Evolutionary conservation across 352 stramenopile genomes (phyloP).

Genomic region (Phytophthora citrophthora): DNA sequence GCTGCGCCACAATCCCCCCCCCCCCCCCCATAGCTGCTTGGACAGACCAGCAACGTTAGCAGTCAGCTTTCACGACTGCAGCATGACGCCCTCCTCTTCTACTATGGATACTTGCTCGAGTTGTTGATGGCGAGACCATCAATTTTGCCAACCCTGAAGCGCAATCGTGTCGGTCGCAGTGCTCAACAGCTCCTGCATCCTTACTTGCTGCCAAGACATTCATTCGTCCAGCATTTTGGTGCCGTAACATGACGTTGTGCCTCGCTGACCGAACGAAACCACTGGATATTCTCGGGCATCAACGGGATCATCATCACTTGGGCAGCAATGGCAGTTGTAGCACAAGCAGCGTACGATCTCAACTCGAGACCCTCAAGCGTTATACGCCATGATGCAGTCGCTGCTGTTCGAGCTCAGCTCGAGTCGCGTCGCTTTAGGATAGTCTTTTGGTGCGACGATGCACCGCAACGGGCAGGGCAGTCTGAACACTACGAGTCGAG

Average conservation of each 20-base stretch:
- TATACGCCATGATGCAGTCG: neutral
- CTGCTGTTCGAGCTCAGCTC: conserved; percentile 16
- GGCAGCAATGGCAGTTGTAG: conserved; percentile 1
- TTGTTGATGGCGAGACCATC: neutral
- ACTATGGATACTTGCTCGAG: too few relatives aligned
- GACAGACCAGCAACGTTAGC: conserved; percentile 31
- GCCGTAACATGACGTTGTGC: conserved; percentile 9
- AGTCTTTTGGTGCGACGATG: neutral
- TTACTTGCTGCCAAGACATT: conserved; percentile 13
- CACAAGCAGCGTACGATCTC: neutral
- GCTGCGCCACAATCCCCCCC: conserved; percentile 15
- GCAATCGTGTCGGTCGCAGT: conserved; percentile 10
- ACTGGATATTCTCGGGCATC: conserved; percentile 32
- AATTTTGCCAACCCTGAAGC: neutral
- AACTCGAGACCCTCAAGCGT: neutral
- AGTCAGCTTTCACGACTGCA: conserved; percentile 17
- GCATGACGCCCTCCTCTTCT: conserved; percentile 19
- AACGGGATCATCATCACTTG: conserved; percentile 17
- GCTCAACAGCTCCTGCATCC: conserved; percentile 26
- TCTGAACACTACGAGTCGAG: too few relatives aligned
- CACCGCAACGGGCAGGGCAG: conserved; percentile 8
- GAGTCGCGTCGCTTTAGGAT: conserved; percentile 8
- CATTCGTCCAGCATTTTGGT: conserved; percentile 24
- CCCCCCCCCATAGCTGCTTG: conserved; percentile 6
- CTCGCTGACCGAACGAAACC: conserved; percentile 26